phyloP scores from a whole-genome alignment of 1,139 yeast genomes.

The Candida mesenterica region DNA sequence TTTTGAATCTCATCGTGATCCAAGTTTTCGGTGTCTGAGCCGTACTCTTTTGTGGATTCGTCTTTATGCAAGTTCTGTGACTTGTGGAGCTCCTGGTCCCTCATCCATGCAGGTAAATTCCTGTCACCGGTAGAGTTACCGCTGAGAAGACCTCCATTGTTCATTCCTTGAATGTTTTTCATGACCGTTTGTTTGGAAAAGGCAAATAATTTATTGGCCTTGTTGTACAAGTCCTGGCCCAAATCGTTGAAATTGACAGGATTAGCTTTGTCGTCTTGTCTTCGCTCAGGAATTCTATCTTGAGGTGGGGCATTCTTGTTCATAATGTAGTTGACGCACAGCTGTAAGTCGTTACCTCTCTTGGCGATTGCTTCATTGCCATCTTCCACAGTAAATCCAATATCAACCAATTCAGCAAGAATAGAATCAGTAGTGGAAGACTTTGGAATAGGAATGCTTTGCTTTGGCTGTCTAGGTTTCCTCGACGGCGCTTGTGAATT shows the following conservation, averaged over 20 bases:
- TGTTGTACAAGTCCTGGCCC: slow-evolving; percentile 60
- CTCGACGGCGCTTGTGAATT: no score
- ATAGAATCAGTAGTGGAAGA: slow-evolving; percentile 42
- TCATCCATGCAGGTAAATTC: slow-evolving; percentile 80
- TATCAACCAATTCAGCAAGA: slow-evolving; percentile 71
- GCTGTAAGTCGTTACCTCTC: slow-evolving; percentile 59
- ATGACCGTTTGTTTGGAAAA: slow-evolving; percentile 62
- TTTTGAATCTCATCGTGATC: slow-evolving; percentile 41
- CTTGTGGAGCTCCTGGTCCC: slow-evolving; percentile 51
- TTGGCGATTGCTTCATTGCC: slow-evolving; percentile 59
- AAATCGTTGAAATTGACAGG: slow-evolving; percentile 45
- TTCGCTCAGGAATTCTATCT: slow-evolving; percentile 1
- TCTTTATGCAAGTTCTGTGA: slow-evolving; percentile 34
- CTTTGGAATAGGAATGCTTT: background rate
- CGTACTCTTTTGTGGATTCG: slow-evolving; percentile 23
- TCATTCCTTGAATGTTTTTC: slow-evolving; percentile 53
- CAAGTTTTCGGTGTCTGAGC: slow-evolving; percentile 45
- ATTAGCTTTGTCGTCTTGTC: background rate
- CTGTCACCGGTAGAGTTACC: slow-evolving; percentile 11
- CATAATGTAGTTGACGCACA: slow-evolving; percentile 71
- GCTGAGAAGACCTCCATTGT: slow-evolving; percentile 25
- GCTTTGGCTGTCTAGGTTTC: no score
- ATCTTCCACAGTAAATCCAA: slow-evolving; percentile 69
- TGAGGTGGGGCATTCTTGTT: slow-evolving; percentile 17
- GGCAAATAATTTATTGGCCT: slow-evolving; percentile 60